phyloP scores from a whole-genome alignment of 768 basidiomycete species.

The Auricularia auricula-judae region DNA sequence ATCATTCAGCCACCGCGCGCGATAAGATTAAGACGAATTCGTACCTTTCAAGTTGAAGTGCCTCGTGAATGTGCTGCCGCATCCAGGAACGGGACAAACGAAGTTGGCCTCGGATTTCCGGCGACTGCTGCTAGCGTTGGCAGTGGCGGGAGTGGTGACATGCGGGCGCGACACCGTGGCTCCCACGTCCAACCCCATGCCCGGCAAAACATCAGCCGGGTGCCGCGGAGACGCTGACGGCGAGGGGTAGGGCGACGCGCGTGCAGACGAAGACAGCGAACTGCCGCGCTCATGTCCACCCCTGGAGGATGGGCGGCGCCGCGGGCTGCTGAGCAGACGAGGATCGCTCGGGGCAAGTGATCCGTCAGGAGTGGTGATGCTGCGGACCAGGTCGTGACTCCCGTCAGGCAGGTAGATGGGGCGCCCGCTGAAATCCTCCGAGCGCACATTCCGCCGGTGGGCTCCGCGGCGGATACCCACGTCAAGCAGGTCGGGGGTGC shows the following conservation, averaged over 20 bases:
- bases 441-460: constrained; percentile 44
- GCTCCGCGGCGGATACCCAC: constrained; percentile 34
- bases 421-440: constrained; percentile 44
- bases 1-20: constrained; percentile 3
- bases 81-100: constrained; percentile 69
- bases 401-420: neutral
- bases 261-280: constrained; percentile 7
- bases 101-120: constrained; percentile 86
- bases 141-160: constrained; percentile 85
- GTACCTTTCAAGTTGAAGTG: constrained; percentile 88
- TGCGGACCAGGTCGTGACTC: constrained; percentile 6
- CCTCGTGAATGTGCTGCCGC: constrained; percentile 81
- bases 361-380: constrained; percentile 10
- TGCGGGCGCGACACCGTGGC: constrained; percentile 16
- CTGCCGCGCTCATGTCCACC: constrained; percentile 5
- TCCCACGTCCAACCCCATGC: neutral
- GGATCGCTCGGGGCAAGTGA: constrained; percentile 9
- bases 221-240: neutral
- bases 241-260: constrained; percentile 2
- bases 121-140: constrained; percentile 73
- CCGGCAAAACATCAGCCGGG: neutral
- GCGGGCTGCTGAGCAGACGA: neutral
- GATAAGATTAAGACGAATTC: constrained; percentile 11
- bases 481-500: constrained; percentile 26
- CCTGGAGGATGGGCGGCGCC: neutral